Conservation (phyloP, 2,329 filamentous ascomycete genomes). For the Drechmeria coniospora region DNA sequence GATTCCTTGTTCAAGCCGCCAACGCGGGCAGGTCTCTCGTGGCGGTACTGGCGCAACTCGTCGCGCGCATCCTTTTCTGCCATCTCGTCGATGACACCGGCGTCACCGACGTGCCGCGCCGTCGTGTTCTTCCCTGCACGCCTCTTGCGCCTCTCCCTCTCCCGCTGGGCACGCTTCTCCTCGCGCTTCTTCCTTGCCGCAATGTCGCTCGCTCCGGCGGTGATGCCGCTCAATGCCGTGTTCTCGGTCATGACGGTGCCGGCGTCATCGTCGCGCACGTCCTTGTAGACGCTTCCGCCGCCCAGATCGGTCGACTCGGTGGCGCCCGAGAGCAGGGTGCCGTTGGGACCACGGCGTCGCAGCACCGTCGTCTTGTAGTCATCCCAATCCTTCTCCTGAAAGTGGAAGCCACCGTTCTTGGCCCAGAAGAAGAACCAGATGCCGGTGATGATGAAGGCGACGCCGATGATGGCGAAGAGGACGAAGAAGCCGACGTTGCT, state of each 20-base stretch:
- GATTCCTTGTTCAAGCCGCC: constrained; percentile 75
- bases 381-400: constrained; percentile 79
- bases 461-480: constrained; percentile 72
- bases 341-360: constrained; percentile 76
- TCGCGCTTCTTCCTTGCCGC: constrained; percentile 39
- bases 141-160: constrained; percentile 18
- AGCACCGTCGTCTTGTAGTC: constrained; percentile 96
- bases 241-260: constrained; percentile 30
- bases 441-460: constrained; percentile 53
- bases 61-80: constrained; percentile 48
- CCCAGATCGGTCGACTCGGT: constrained; percentile 72
- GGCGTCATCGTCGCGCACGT: constrained; percentile 40
- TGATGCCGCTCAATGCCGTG: constrained; percentile 37
- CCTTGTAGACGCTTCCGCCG: constrained; percentile 73
- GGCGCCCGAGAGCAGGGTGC: constrained; percentile 67
- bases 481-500: constrained; percentile 63
- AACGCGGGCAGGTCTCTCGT: constrained; percentile 73
- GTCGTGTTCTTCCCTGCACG: constrained; percentile 24
- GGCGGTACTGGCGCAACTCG: constrained; percentile 68
- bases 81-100: constrained; percentile 46
- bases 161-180: constrained; percentile 34
- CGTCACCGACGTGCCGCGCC: constrained; percentile 34
- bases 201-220: constrained; percentile 40
- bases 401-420: constrained; percentile 87
- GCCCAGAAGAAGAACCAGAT: constrained; percentile 99